Conservation (phyloP, 2,329 filamentous ascomycete genomes). For the Nothophaeocryptopus gaeumannii region DNA sequence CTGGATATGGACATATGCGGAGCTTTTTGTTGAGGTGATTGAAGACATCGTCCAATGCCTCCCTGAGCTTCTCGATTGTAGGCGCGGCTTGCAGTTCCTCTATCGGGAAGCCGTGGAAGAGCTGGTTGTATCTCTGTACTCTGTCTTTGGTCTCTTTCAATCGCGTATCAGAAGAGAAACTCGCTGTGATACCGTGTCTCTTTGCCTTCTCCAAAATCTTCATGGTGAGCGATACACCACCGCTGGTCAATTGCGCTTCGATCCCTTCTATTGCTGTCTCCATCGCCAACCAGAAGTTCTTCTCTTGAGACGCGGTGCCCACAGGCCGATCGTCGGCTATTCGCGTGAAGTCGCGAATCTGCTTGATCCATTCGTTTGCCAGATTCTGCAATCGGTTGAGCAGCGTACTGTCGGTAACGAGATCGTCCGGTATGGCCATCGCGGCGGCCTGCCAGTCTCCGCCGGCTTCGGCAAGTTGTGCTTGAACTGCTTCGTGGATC, state of each 20-base stretch:
- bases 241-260: constrained; percentile 80
- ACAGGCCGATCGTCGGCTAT: constrained; percentile 79
- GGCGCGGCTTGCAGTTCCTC: constrained; percentile 93
- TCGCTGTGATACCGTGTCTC: constrained; percentile 94
- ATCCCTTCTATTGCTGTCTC: constrained; percentile 90
- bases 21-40: constrained; percentile 96
- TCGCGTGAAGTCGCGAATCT: constrained; percentile 93
- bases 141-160: constrained; percentile 93
- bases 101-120: constrained; percentile 96
- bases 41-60: constrained; percentile 87
- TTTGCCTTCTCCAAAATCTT: constrained; percentile 96
- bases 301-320: constrained; percentile 88
- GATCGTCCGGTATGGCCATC: constrained; percentile 69
- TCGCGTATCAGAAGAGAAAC: constrained; percentile 93
- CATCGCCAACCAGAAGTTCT: constrained; percentile 99
- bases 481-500: constrained; percentile 84
- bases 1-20: constrained; percentile 91
- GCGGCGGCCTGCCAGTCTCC: constrained; percentile 68
- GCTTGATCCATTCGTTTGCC: constrained; percentile 98
- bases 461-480: constrained; percentile 70
- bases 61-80: constrained; percentile 80
- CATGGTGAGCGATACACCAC: constrained; percentile 85
- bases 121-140: constrained; percentile 97
- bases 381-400: constrained; percentile 90
- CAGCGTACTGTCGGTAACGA: constrained; percentile 86